These are phyloP conservation scores for Epichloe amarillans DNA, from an alignment of 2,329 filamentous ascomycete genomes.

Conservation along the genomic window DNA sequence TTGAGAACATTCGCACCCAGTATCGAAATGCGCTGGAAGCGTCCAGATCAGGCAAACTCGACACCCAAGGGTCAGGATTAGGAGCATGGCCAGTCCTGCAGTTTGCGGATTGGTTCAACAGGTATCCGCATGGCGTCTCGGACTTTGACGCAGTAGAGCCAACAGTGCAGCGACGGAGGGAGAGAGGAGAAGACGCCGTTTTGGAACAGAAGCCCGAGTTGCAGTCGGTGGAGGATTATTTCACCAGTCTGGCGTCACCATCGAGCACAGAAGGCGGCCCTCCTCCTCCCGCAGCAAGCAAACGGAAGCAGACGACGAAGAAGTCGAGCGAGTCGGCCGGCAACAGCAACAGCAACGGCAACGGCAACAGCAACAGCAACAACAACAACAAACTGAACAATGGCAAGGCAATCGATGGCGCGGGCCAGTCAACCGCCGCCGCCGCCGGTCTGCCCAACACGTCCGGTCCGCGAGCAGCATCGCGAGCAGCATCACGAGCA, in stretches of 20 bases:
- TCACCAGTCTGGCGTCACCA: conserved; percentile 63
- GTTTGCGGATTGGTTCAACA: conserved; percentile 95
- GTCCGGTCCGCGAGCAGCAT: no score
- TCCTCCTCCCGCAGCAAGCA: conserved; percentile 9
- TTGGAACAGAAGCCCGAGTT: conserved; percentile 79
- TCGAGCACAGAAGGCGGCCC: conserved; percentile 31
- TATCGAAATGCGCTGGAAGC: conserved; percentile 77
- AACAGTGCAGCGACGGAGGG: conserved; percentile 51
- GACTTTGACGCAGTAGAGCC: conserved; percentile 73
- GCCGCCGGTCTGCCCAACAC: no score
- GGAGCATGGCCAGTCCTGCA: conserved; percentile 62
- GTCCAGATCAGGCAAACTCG: conserved; percentile 51
- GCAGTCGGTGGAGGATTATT: conserved; percentile 92
- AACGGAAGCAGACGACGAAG: conserved; percentile 27
- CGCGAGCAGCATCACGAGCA: no score
- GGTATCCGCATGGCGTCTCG: conserved; percentile 84
- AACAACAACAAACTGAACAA: conserved; percentile 5
- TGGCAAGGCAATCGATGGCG: conserved; percentile 1
- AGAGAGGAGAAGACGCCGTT: conserved; percentile 74
- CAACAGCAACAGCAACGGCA: conserved; percentile 1
- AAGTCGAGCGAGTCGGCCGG: conserved; percentile 12
- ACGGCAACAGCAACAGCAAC: conserved; percentile 1
- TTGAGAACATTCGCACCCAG: conserved; percentile 79
- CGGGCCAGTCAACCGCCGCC: conserved; percentile 4
- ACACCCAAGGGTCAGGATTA: conserved; percentile 31